phyloP scores from a whole-genome alignment of 116 monocot genomes.

The Posidonia oceanica region DNA sequence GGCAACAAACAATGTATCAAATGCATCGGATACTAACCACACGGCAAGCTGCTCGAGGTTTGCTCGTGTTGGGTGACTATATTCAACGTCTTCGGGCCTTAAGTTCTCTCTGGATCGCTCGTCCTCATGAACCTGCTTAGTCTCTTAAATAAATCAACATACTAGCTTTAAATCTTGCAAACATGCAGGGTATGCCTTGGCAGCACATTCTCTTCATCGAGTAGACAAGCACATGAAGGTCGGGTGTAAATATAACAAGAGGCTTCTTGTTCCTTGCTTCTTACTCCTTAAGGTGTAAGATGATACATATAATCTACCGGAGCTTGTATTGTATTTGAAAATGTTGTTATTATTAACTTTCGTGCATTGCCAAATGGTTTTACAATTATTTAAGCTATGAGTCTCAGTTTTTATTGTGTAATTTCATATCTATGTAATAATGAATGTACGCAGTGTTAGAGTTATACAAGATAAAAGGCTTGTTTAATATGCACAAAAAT shows the following conservation, averaged over 20 bases:
- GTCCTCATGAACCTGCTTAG: slow-evolving; percentile 28
- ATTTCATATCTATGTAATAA: no score
- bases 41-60: slow-evolving; percentile 37
- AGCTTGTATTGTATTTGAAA: no score
- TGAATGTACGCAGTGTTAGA: no score
- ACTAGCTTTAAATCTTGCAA: neutral
- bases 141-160: neutral
- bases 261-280: no score
- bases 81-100: slow-evolving; percentile 40
- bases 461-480: no score
- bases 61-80: slow-evolving; percentile 47
- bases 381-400: no score
- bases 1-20: slow-evolving; percentile 37
- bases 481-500: no score
- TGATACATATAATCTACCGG: no score
- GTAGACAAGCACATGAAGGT: neutral
- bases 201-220: neutral
- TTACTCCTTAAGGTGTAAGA: no score
- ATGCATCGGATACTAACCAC: slow-evolving; percentile 32
- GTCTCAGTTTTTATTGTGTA: no score
- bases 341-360: no score
- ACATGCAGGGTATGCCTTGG: neutral
- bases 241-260: slow-evolving; percentile 1
- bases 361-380: no score
- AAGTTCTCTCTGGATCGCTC: slow-evolving; percentile 44